Base-by-base conservation (phyloP, 352 stramenopile species). In the Pythium brachiatum region DNA sequence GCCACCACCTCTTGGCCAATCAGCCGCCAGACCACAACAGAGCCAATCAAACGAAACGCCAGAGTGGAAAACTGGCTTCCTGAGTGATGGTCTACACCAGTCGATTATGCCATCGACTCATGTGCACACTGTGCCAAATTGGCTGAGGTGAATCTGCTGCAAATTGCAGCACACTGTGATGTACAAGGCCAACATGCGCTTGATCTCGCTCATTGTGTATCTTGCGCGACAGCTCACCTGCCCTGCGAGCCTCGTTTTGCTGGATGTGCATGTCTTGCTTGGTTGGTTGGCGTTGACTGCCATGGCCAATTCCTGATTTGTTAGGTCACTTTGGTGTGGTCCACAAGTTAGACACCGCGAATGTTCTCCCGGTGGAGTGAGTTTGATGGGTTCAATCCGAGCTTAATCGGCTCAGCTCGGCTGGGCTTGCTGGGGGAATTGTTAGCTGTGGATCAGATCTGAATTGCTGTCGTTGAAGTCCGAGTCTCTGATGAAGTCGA, bases 1-100 rank as follows among this genome's bases (percentile, higher is more conserved):
- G 0, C 12, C 41, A 29, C n/a, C 38, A 53, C 58, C 12, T 41
- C 47, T 69, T 61, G 56, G 62, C 62, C 62, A 64, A 69, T 69
- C 27, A 57, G 51, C 44, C 21, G 53, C 53, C 7, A 57, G 32
- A 50, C 23, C 53, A 38, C 27, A 16, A 56, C 51, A 50, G 11
- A 52, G 39, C 39, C 61, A 68, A 55, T 62, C 53, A 43, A 29
- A 50, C 21, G 29, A 18, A 23, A 18, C 21, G 41, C 32, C 21
- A 50, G 41, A 25, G 7, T 53, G 41, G 52, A 51, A 64, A 47
- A 12, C 55, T 64, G 56, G 62, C 56, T 64, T 48, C 39, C 59
- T 69, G 62, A 69, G 62, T 69, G 62, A 62, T 61, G 62, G 53
- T 59, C 50, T 12, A 15, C 32, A 53, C 23, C 11, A 52, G 20